A percentile compares a stretch with the other conserved stretches of the same genome.
Conservation (phyloP, 768 basidiomycete genomes). For the Leucocoprinus birnbaumii region DNA sequence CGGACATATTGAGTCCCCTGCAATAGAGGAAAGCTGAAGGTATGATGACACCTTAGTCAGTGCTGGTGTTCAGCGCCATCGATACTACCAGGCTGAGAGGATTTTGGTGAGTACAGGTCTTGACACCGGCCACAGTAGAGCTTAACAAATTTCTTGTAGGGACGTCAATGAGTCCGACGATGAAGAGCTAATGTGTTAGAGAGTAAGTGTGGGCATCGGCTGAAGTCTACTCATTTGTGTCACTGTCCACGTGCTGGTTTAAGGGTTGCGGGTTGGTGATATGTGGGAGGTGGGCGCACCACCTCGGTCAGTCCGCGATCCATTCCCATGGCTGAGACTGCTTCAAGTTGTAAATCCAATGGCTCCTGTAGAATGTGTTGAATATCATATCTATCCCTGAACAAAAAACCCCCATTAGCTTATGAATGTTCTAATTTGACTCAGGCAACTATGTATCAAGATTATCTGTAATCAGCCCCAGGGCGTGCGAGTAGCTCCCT, state of each 20-base stretch:
- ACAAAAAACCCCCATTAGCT: not conserved
- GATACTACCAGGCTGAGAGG: slow-evolving; percentile 92
- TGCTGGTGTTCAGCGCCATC: too few relatives aligned
- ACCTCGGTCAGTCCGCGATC: slow-evolving; percentile 95
- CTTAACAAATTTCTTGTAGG: slow-evolving; percentile 99
- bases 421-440: not conserved
- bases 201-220: slow-evolving; percentile 95
- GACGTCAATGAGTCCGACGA: slow-evolving; percentile 93
- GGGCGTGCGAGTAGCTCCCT: slow-evolving; percentile 87
- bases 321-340: slow-evolving; percentile 95
- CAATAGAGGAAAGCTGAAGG: too few relatives aligned
- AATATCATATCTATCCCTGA: slow-evolving; percentile 71
- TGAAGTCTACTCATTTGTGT: slow-evolving; percentile 99
- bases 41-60: too few relatives aligned
- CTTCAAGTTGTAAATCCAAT: slow-evolving; percentile 94
- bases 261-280: not conserved
- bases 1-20: too few relatives aligned
- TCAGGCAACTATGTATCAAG: slow-evolving; percentile 58
- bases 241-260: slow-evolving; percentile 55
- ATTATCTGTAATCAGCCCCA: slow-evolving; percentile 95
- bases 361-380: slow-evolving; percentile 91
- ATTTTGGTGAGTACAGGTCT: slow-evolving; percentile 98
- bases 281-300: slow-evolving; percentile 43
- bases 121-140: slow-evolving; percentile 98
- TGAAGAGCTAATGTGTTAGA: slow-evolving; percentile 94